These are phyloP conservation scores for Tylopilus rubrobrunneus DNA, from an alignment of 768 basidiomycete species.

Conservation along the genomic window DNA sequence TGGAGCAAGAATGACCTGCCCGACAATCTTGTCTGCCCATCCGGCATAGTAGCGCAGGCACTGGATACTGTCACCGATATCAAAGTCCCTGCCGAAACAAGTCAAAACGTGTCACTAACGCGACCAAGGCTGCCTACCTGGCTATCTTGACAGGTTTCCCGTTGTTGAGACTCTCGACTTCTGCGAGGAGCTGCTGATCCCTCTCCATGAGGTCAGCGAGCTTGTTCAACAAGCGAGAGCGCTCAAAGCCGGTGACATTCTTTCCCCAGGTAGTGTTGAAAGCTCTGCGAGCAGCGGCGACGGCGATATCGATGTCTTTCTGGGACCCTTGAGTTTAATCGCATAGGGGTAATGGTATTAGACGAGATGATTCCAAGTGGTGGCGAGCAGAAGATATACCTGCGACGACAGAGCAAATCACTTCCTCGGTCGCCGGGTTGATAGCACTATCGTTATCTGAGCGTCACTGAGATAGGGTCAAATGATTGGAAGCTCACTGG, in stretches of 20 bases:
- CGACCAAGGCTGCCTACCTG: slow-evolving; percentile 41
- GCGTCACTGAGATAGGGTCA: slow-evolving; percentile 5
- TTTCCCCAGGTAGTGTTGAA: slow-evolving; percentile 88
- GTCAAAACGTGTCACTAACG: slow-evolving; percentile 1
- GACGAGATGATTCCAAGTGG: neutral
- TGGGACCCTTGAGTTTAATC: slow-evolving; percentile 45
- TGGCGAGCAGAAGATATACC: slow-evolving; percentile 32
- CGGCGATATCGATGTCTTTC: slow-evolving; percentile 80
- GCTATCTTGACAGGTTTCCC: slow-evolving; percentile 80
- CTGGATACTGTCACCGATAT: slow-evolving; percentile 73
- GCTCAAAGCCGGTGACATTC: slow-evolving; percentile 78
- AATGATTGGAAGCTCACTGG: slow-evolving; percentile 40
- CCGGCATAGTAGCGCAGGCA: slow-evolving; percentile 92
- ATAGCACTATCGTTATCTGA: slow-evolving; percentile 47
- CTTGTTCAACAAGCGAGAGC: slow-evolving; percentile 77
- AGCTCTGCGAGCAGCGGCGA: slow-evolving; percentile 77
- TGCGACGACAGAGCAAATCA: slow-evolving; percentile 64
- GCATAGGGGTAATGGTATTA: slow-evolving; percentile 1
- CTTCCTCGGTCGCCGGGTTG: slow-evolving; percentile 79
- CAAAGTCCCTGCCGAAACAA: slow-evolving; percentile 55
- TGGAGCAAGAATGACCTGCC: slow-evolving; percentile 52
- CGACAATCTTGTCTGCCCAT: slow-evolving; percentile 91
- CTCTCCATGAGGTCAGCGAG: slow-evolving; percentile 89
- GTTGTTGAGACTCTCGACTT: slow-evolving; percentile 84
- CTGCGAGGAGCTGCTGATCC: slow-evolving; percentile 76